These are phyloP conservation scores for Avicennia marina DNA, from an alignment of 257 asterid species.

Conservation along the genomic window DNA sequence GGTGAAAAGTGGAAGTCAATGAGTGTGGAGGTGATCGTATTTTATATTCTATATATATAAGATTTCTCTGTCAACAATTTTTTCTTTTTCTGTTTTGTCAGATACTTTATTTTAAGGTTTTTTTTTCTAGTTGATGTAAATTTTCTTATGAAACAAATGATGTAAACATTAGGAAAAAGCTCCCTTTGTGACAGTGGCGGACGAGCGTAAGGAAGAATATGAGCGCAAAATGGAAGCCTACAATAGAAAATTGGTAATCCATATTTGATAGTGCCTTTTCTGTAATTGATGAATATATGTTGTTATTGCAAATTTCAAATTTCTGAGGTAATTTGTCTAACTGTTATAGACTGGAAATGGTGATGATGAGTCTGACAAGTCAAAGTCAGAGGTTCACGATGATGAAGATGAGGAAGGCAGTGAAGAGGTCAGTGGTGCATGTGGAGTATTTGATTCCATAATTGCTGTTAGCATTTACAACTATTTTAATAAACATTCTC, in stretches of 20 bases:
- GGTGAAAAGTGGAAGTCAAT: slow-evolving; percentile 64
- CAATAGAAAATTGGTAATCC: slow-evolving; percentile 41
- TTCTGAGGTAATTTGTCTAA: not conserved
- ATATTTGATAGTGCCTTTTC: too few relatives aligned
- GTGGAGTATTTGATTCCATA: not conserved
- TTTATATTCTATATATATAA: not conserved
- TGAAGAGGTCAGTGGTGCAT: slow-evolving; percentile 42
- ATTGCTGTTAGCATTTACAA: too few relatives aligned
- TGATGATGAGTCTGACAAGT: slow-evolving; percentile 63
- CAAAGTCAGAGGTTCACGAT: slow-evolving; percentile 61
- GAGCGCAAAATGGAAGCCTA: slow-evolving; percentile 41
- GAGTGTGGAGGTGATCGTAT: slow-evolving; percentile 38
- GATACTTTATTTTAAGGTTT: not conserved
- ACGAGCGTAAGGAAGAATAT: slow-evolving; percentile 41
- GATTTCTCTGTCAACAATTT: not conserved
- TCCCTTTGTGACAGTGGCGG: slow-evolving; percentile 38
- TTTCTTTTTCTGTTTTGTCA: not conserved
- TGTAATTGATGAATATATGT: too few relatives aligned
- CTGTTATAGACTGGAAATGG: slow-evolving; percentile 32
- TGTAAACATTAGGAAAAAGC: slow-evolving; percentile 42
- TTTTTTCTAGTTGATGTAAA: not conserved
- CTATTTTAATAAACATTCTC: too few relatives aligned
- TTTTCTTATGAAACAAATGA: not conserved
- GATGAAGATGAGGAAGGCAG: slow-evolving; percentile 54
- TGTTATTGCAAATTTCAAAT: not conserved